Base-by-base conservation (phyloP, 345 rosid genomes). In the Zanthoxylum bungeanum region DNA sequence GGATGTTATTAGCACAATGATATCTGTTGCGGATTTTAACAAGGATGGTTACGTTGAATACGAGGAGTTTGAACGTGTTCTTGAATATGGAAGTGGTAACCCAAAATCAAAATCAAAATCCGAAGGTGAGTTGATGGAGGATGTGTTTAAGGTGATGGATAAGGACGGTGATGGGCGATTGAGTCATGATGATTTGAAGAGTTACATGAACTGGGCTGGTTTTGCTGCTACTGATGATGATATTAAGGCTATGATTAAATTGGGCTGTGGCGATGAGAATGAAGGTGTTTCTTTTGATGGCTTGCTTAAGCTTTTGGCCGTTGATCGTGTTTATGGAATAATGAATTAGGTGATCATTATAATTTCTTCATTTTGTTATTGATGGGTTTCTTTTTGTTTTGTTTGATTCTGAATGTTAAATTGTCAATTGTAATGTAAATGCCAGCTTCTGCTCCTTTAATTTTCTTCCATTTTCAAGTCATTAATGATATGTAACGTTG, bases 1-100 rank as follows among this genome's bases (percentile, higher is more conserved):
- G 7, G 91, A 83, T 24, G 65, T 70, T 30, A 90, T 93, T 46
- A 86, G 80, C 37, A 55, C 89, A 11, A 94, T 92, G 98, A 94
- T 94, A 27, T 77, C 91, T 0, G 83, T 80, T 2, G 98, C 97
- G 10, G 98, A 94, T 76, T 78, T 71, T 33, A 85, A 94, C 81
- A 78, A 71, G 31, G 88, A 90, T 67, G 97, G 97, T 0, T 94
- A 85, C 86, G 98, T 94, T 17, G 87, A 87, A 80, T 93, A 89
- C 68, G 93, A 87, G 0, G 98, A 93, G 62, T 94, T 94, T 63
- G 90, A 92, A 77, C 85, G 83, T 12, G 90, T 91, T 37, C 56
- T 91, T 36, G 75, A 73, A 22, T 69, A 27, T 47, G 73, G 64
- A 36, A 59, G 44, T 30, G 34, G 56, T 16, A 55, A 42, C 22